phyloP scores from a whole-genome alignment of 2,329 filamentous ascomycete genomes.

The Aspergillus latus region DNA sequence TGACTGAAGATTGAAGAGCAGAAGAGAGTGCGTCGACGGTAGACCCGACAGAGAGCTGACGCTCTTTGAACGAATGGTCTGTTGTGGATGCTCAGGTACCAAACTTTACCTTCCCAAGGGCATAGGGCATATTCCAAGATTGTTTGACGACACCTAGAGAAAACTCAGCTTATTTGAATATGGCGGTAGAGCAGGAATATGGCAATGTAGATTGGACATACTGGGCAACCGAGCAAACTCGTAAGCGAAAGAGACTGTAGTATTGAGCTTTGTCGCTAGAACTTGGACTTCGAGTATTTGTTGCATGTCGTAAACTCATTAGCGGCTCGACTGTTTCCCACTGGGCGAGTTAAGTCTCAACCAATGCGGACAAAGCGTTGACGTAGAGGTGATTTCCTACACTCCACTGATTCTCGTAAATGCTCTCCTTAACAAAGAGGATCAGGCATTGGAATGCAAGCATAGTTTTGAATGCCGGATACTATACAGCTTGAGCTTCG shows the following conservation, averaged over 20 bases:
- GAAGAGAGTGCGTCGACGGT: not conserved
- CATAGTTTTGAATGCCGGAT: not conserved
- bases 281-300: not conserved
- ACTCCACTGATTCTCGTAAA: not conserved
- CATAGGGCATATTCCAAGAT: not conserved
- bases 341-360: not conserved
- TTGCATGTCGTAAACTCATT: not conserved
- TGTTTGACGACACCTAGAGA: not conserved
- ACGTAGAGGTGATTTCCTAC: not conserved
- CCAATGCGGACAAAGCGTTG: not conserved
- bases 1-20: not conserved
- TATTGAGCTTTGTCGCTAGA: not conserved
- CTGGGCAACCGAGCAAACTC: not conserved
- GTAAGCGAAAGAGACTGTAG: not conserved
- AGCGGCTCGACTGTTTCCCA: not conserved
- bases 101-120: not conserved
- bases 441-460: not conserved
- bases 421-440: not conserved
- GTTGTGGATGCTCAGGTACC: not conserved
- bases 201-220: not conserved
- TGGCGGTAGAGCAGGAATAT: too few species aligned
- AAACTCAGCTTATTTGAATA: not conserved
- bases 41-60: not conserved
- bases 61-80: not conserved
- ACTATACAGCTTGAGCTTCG: not conserved